phyloP scores from a whole-genome alignment of 2,329 filamentous ascomycete genomes.

The Diaporthe ampelina region DNA sequence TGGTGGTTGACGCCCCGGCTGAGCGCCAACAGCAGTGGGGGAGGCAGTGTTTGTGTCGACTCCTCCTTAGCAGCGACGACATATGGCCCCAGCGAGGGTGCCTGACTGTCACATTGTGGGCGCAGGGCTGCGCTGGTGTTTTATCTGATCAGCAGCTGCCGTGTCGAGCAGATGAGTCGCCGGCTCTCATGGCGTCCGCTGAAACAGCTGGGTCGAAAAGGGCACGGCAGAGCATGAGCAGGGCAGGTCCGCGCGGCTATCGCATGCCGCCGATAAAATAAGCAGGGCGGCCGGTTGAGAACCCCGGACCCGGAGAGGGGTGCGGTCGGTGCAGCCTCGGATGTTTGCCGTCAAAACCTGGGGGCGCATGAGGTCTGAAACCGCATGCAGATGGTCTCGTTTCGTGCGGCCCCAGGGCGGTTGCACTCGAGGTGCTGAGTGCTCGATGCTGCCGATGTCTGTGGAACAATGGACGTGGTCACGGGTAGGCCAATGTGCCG shows the following conservation, averaged over 20 bases:
- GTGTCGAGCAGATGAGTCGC: conserved; percentile 10
- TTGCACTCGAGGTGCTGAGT: conserved; percentile 7
- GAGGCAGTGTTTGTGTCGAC: conserved; percentile 5
- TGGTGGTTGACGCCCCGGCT: conserved; percentile 16
- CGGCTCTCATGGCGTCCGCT: conserved; percentile 13
- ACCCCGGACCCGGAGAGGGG: conserved; percentile 4
- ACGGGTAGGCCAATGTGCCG: not conserved
- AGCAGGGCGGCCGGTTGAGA: not conserved
- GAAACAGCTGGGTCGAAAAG: conserved; percentile 20
- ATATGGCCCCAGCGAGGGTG: not conserved
- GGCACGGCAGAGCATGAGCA: conserved; percentile 15
- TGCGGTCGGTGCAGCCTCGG: conserved; percentile 22
- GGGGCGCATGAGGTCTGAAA: conserved; percentile 30
- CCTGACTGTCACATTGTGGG: conserved; percentile 8
- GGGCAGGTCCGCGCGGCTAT: conserved; percentile 22
- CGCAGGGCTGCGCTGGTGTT: conserved; percentile 30
- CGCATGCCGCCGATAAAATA: not conserved
- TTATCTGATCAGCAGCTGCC: conserved; percentile 28
- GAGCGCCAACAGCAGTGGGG: conserved; percentile 10
- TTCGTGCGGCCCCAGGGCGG: conserved; percentile 22
- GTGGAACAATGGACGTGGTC: not conserved
- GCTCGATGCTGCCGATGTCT: conserved; percentile 3
- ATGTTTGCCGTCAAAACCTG: conserved; percentile 29
- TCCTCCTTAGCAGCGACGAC: conserved; percentile 1
- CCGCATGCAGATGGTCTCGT: conserved; percentile 21